Base-by-base conservation (phyloP, 1,284 basidiomycete genomes). In the Anthracocystis panici-leucophaei region DNA sequence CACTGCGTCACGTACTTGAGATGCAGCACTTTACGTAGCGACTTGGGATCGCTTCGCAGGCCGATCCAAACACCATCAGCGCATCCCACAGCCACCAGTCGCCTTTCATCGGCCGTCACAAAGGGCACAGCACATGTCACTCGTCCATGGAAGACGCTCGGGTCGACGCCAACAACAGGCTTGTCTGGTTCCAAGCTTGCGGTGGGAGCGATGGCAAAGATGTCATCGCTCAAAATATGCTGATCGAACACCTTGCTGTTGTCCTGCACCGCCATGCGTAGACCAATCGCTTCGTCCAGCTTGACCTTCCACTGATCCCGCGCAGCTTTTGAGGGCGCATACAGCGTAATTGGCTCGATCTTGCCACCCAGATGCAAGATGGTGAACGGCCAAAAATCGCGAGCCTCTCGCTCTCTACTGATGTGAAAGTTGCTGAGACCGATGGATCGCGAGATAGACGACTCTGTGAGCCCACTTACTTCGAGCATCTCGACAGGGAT, bases 51-150 rank as follows among this genome's bases (percentile, higher is more conserved):
- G 79, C 93, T 92, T 33, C 93, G 89, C 85, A 97, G 91, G 0
- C 95, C 96, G 74, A 98, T 96, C 93, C 94, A 98, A 2, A 98
- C 93, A 40, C 96, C 96, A 81, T 97, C 94, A 0, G 93, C 91
- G 85, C 95, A 97, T 21, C 95, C 95, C 75, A 97, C 91, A 0
- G 95, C 94, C 20, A 97, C 91, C 18, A 98, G 88, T 2, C 90
- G 89, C 46, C 93, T 90, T 5, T 92, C 91, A 84, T 97, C 94
- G 6, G 90, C 88, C 2, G 94, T 94, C 58, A 89, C 57, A 18
- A 62, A 69, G 18, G 95, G 94, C 25, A 95, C 92, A 0, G 93
- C 95, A 83, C 94, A 97, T 2, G 93, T 95, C 49, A 97, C 94
- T 79, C 92, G 92, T 2, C 94, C 94, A 0, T 94, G 95, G 80